A percentile compares a stretch with the other conserved stretches of the same genome.
phyloP scores from a whole-genome alignment of 2,329 filamentous ascomycete genomes.

The Cordyceps javanica region DNA sequence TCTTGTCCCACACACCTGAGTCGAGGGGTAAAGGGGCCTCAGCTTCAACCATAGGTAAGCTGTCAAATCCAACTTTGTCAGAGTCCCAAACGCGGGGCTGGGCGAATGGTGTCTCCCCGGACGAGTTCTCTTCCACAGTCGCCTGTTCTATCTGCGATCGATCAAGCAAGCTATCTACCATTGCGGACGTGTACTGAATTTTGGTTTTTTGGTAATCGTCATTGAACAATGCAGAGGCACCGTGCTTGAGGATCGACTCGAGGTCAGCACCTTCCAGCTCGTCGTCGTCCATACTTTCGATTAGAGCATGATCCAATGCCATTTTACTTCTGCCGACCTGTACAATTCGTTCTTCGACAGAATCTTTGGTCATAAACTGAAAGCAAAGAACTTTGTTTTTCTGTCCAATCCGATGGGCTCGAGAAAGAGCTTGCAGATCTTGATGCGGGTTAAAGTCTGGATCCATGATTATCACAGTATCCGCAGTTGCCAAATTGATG shows the following conservation, averaged over 20 bases:
- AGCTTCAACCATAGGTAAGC: slow-evolving; percentile 48
- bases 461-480: slow-evolving; percentile 96
- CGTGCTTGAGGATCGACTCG: slow-evolving; percentile 81
- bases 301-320: slow-evolving; percentile 88
- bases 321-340: slow-evolving; percentile 95
- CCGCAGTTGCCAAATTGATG: slow-evolving; percentile 93
- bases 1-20: slow-evolving; percentile 80
- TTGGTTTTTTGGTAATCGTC: slow-evolving; percentile 64
- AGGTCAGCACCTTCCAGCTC: slow-evolving; percentile 73
- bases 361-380: slow-evolving; percentile 83
- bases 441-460: slow-evolving; percentile 98
- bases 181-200: slow-evolving; percentile 73
- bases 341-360: slow-evolving; percentile 92
- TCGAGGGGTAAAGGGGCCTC: slow-evolving; percentile 51
- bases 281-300: slow-evolving; percentile 84
- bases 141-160: slow-evolving; percentile 74
- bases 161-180: slow-evolving; percentile 88
- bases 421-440: slow-evolving; percentile 89
- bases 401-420: slow-evolving; percentile 93
- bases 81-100: slow-evolving; percentile 92
- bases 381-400: slow-evolving; percentile 94
- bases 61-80: slow-evolving; percentile 61
- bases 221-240: slow-evolving; percentile 79
- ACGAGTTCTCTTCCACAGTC: slow-evolving; percentile 53
- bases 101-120: slow-evolving; percentile 75